These are phyloP conservation scores for Wickerhamiella siamensis DNA, from an alignment of 805 yeast genomes.

Conservation along the genomic window DNA sequence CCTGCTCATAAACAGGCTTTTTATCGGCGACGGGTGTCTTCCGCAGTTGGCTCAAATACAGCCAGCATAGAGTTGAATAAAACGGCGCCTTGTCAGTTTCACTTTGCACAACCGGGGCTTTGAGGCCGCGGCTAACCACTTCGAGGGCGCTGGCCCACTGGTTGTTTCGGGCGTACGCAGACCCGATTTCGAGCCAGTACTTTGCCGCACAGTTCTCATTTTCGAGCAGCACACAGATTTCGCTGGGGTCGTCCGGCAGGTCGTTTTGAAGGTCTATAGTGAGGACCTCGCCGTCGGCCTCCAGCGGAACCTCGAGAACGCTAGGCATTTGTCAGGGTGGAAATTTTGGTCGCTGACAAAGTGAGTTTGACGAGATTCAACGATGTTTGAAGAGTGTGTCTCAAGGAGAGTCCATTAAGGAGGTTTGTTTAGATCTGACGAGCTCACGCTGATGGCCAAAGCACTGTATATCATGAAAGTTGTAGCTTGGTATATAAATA, in stretches of 20 bases:
- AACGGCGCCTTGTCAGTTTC: constrained; percentile 37
- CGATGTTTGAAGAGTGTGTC: too few relatives aligned
- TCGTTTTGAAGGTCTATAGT: constrained; percentile 69
- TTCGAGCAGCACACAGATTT: constrained; percentile 60
- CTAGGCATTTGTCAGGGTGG: constrained; percentile 13
- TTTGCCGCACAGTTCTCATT: constrained; percentile 64
- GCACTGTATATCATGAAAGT: too few relatives aligned
- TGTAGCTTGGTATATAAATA: too few relatives aligned
- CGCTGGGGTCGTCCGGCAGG: constrained; percentile 79
- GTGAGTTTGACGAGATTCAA: background rate
- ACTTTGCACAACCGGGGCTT: constrained; percentile 17
- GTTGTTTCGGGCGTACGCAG: constrained; percentile 58
- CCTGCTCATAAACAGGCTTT: constrained; percentile 24
- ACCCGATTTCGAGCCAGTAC: constrained; percentile 77
- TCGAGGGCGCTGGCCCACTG: constrained; percentile 46
- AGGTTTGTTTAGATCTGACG: too few relatives aligned
- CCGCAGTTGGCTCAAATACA: constrained; percentile 28
- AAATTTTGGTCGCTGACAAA: too few relatives aligned
- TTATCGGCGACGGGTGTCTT: constrained; percentile 18
- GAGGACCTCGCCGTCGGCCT: constrained; percentile 68
- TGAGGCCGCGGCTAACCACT: constrained; percentile 48
- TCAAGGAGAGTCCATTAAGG: too few relatives aligned
- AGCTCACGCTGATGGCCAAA: too few relatives aligned
- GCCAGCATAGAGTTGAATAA: constrained; percentile 60
- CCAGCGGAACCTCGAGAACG: constrained; percentile 55